Base-by-base conservation (phyloP, 2,329 filamentous ascomycete genomes). In the Westerdykella sp. region DNA sequence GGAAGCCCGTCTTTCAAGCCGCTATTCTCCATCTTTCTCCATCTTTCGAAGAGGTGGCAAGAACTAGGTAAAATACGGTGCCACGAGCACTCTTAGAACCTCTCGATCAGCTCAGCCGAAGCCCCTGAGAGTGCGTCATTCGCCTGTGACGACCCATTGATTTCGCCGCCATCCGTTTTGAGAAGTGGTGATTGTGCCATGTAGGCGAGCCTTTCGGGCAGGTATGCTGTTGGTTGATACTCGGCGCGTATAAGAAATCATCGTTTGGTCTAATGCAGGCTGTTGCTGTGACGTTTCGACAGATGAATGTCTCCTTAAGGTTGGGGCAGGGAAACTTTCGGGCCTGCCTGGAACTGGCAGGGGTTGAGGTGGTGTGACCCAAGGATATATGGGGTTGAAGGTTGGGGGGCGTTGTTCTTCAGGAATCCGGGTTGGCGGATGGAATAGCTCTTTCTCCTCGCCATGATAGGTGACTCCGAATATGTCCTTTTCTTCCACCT, bases 331-430 rank as follows among this genome's bases (percentile, higher is more conserved):
- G 41, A 60, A 66, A 37, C 63, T 57, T 13, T 56, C 57, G 23
- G 62, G 56, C 46, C 65, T 60, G 38, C 65, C 65, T 22, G 63
- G 63, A 18, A 62, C 62, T 37, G 63, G 63, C 11, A 66, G 47
- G 36, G 44, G 45, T 49, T 60, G 53, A 16, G 62, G 62, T 12
- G 60, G 57, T 18, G 49, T 45, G 14, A 47, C 55, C 63, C 63
- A 66, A 28, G 63, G 63, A 43, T 63, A 57, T n/a, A 62, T 49
- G 6, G 60, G 55, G 12, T 43, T 46, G 37, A 54, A 50, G 10
- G 45, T 18, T n/a, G 22, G 15, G 5, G 36, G 15, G n/a, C 14
- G 21, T 38, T 14, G 36, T 23, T 38, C 22, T 23, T 28, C 9
- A 7, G 11, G 25, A 7, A 10, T 9, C 25, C 25, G 25, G 25